These are phyloP conservation scores for Kodamaea kaohsiungensis DNA, from an alignment of 805 yeast genomes.

Conservation along the genomic window DNA sequence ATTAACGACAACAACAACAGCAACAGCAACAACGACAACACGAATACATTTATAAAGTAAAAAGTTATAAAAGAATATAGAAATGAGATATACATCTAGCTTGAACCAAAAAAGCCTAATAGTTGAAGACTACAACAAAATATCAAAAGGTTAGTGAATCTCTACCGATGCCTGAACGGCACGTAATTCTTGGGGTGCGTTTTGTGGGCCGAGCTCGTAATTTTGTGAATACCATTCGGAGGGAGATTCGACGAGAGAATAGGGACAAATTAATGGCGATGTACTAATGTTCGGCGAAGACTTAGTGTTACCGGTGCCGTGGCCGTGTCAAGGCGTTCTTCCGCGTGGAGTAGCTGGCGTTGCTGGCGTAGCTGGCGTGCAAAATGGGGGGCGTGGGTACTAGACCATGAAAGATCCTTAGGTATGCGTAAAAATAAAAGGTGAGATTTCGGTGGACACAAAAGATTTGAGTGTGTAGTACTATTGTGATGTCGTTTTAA, in stretches of 20 bases:
- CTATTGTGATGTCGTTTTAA: no score
- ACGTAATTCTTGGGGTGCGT: neutral
- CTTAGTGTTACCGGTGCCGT: neutral
- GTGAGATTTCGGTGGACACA: neutral
- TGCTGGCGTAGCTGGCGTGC: neutral
- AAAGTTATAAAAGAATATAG: no score
- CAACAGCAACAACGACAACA: no score
- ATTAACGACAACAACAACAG: no score
- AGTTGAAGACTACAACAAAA: no score
- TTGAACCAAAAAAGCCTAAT: no score
- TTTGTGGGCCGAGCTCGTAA: neutral
- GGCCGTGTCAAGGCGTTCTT: neutral
- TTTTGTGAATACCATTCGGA: neutral
- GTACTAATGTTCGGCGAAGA: neutral
- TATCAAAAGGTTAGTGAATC: neutral
- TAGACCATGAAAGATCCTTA: neutral
- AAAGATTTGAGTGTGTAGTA: neutral
- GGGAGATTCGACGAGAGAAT: neutral
- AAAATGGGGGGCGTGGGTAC: neutral
- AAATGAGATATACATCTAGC: no score
- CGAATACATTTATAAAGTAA: no score
- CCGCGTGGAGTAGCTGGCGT: neutral
- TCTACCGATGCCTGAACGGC: neutral
- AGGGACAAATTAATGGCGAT: neutral
- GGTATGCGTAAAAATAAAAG: neutral